Evolutionary conservation across 2,329 filamentous ascomycete species (phyloP), one percentile per base, ranked within the genome.

Genomic region (Plectosphaerella plurivora): DNA sequence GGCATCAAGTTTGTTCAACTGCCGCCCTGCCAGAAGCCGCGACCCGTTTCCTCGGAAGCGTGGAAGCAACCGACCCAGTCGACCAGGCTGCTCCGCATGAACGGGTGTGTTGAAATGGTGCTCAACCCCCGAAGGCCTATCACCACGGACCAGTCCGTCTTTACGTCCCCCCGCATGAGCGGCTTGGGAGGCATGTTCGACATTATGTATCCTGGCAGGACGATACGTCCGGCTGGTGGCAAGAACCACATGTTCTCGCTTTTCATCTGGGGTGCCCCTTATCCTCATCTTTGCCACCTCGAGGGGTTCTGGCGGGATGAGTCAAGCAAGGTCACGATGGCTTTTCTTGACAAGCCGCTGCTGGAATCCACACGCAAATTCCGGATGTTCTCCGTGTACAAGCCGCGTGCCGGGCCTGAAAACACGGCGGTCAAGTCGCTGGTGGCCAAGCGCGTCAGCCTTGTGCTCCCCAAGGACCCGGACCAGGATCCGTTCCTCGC

Each of bases 401-500:
- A 63, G 3, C 73, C 72, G 0, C 78, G 78, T 0, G 60, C 63
- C 2, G 61, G 64, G 22, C 62, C 57, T n/a, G 58, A 56, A 28
- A 83, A 83, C 55, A 63, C 62, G 4, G 74, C 79, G 0, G 77
- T 84, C 6, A 60, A 67, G 45, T 68, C 71, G 5, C 65, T 84
- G 10, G 76, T 80, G 51, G 61, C 66, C 35, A 61, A 78, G 14
- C 73, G 78, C 2, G 70, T 73, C 5, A 78, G 74, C 59, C 65
- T 67, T 46, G 65, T 83, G 4, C 53, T 75, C 4, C 81, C 81
- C 0, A 61, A 65, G 3, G 71, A 82, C 47, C 55, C 63, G 2
- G 73, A 82, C 47, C 74, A 79, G 47, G 81, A 84, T 58, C 68
- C 76, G 1, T 75, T 79, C 52, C 68, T 82, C 36, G 67, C 79